phyloP scores from a whole-genome alignment of 2,329 filamentous ascomycete species.

The Coleophoma cylindrospora region DNA sequence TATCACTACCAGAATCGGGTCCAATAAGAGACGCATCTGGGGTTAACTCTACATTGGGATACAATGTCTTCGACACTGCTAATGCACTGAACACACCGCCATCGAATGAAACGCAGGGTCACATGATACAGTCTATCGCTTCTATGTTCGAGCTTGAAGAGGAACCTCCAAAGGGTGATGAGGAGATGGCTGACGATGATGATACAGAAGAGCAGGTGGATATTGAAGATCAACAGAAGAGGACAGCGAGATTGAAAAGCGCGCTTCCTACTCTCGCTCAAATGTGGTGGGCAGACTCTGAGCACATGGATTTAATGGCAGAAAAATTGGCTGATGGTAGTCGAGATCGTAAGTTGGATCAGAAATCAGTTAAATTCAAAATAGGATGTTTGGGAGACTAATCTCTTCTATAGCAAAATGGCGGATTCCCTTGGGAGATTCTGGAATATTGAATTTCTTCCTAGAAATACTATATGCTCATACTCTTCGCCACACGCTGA shows the following conservation, averaged over 20 bases:
- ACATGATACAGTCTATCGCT: constrained; percentile 12
- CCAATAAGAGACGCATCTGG: not conserved
- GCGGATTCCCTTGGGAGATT: constrained; percentile 51
- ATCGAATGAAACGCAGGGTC: constrained; percentile 7
- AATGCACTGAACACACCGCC: not conserved
- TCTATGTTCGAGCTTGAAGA: constrained; percentile 16
- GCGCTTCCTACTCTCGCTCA: constrained; percentile 22
- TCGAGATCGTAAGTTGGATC: constrained; percentile 43
- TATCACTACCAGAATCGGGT: not conserved
- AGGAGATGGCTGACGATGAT: constrained; percentile 11
- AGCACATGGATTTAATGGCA: constrained; percentile 39
- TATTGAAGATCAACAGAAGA: constrained; percentile 19
- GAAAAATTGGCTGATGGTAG: constrained; percentile 51
- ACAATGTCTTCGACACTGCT: not conserved
- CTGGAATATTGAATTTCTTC: constrained; percentile 53
- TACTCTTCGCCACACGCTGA: constrained; percentile 36
- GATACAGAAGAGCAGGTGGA: constrained; percentile 19
- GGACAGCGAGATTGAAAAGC: constrained; percentile 20
- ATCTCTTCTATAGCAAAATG: constrained; percentile 40
- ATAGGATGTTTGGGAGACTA: constrained; percentile 3
- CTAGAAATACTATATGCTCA: constrained; percentile 38
- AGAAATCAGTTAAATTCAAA: not conserved
- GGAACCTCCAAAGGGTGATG: constrained; percentile 3
- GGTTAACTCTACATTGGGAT: not conserved
- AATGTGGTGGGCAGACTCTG: constrained; percentile 34